A percentile compares a stretch with the other conserved stretches of the same genome.
Conservation (phyloP, 176 grass and related monocot genomes). For the Saccharum officinarum region DNA sequence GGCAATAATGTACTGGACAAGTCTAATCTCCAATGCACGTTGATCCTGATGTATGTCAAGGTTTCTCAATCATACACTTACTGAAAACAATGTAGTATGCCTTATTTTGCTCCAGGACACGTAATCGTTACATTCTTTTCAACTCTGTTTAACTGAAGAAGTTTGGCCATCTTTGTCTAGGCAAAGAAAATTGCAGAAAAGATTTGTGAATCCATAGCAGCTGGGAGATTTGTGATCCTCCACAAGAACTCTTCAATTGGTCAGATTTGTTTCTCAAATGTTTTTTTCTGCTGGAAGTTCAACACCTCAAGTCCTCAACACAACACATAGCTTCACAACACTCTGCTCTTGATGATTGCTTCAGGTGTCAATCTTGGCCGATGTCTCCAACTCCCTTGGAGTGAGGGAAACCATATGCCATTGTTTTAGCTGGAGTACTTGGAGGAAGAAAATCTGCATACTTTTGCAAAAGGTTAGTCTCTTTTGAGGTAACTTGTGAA, state of each 20-base stretch:
- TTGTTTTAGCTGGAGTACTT: neutral
- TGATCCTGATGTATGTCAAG: neutral
- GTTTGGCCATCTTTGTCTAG: neutral
- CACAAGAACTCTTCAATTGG: neutral
- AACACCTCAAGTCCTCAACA: neutral
- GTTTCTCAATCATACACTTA: neutral
- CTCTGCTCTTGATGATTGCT: neutral
- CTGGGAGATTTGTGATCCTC: neutral
- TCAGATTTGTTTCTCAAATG: neutral
- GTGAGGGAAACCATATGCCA: neutral
- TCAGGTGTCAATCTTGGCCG: neutral
- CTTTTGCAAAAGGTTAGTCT: neutral
- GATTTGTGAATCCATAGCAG: neutral
- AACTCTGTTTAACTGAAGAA: neutral
- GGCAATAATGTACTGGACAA: neutral
- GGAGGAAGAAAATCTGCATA: neutral
- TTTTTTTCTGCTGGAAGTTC: neutral
- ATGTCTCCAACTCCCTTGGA: neutral
- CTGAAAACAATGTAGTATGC: neutral
- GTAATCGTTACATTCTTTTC: neutral
- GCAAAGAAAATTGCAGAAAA: neutral
- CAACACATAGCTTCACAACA: neutral
- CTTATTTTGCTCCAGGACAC: neutral
- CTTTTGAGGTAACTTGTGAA: neutral
- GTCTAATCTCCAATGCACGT: neutral